phyloP scores from a whole-genome alignment of 257 asterid species.

The Knoxia roxburghii region DNA sequence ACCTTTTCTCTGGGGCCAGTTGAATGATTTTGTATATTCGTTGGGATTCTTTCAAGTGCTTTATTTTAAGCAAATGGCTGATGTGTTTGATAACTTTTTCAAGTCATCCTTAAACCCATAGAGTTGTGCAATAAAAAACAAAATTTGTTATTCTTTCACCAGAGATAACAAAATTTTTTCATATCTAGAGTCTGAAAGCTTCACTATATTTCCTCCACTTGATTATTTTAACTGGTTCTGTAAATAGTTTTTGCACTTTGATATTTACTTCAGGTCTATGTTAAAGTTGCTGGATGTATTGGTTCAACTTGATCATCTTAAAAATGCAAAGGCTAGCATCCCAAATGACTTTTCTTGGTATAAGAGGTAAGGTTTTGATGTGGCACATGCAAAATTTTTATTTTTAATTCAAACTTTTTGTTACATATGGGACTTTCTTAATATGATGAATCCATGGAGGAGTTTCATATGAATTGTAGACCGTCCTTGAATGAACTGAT shows the following conservation, averaged over 20 bases:
- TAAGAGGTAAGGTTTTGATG: conserved; percentile 58
- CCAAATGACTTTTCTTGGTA: conserved; percentile 99
- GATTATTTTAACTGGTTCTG: neutral
- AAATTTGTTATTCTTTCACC: no score
- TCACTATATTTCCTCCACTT: neutral
- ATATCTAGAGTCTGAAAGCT: neutral
- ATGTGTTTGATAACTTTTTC: neutral
- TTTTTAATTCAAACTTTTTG: neutral
- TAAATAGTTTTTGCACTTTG: conserved; percentile 13
- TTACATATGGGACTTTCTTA: neutral
- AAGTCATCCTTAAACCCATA: neutral
- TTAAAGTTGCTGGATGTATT: conserved; percentile 84
- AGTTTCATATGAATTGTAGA: no score
- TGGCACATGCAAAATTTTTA: neutral
- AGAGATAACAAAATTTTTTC: no score
- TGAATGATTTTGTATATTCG: neutral
- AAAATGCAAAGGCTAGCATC: conserved; percentile 98
- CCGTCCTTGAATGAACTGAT: no score
- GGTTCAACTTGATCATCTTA: conserved; percentile 97
- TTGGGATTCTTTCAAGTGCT: neutral
- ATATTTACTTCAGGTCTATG: conserved; percentile 76
- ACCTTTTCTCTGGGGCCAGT: neutral
- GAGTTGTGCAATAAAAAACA: neutral
- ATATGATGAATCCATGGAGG: neutral
- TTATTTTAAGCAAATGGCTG: neutral